Percentiles rank a stretch among this genome's conserved stretches.
phyloP scores from a whole-genome alignment of 202 grass and related monocot genomes.

The Miscanthus sacchariflorus region DNA sequence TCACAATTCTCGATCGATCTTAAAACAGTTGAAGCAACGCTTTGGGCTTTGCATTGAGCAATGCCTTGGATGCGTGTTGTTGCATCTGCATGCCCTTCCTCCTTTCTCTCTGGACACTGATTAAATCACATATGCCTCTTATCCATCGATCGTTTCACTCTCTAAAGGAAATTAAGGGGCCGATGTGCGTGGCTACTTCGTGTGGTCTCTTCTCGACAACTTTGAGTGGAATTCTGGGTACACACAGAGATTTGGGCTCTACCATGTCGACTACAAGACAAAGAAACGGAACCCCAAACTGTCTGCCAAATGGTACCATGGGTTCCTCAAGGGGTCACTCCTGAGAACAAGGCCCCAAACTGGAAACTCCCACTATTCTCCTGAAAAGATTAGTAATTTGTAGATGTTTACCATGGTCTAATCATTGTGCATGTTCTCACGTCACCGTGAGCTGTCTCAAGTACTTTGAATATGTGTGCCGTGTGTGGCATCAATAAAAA shows the following conservation, averaged over 20 bases:
- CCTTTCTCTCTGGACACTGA: neutral
- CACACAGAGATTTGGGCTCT: conserved; percentile 59
- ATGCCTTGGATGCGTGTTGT: neutral
- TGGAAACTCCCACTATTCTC: neutral
- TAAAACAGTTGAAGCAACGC: neutral
- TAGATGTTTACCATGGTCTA: neutral
- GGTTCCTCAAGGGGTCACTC: conserved; percentile 43
- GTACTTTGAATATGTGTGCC: neutral
- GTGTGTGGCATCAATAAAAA: neutral
- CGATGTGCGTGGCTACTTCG: conserved; percentile 64
- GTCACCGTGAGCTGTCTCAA: neutral
- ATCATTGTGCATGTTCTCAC: neutral
- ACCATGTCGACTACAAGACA: conserved; percentile 64
- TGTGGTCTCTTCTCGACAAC: conserved; percentile 65
- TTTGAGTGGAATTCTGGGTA: conserved; percentile 58
- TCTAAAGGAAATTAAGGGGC: conserved; percentile 60
- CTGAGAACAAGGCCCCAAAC: neutral
- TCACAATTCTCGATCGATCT: neutral
- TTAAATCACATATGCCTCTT: neutral
- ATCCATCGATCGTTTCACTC: neutral
- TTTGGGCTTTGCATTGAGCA: neutral
- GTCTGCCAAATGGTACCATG: conserved; percentile 53
- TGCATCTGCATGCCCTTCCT: neutral
- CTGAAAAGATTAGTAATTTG: neutral
- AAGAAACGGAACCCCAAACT: conserved; percentile 57